Conservation (phyloP, 2,329 filamentous ascomycete species). For the Penicillium freii region DNA sequence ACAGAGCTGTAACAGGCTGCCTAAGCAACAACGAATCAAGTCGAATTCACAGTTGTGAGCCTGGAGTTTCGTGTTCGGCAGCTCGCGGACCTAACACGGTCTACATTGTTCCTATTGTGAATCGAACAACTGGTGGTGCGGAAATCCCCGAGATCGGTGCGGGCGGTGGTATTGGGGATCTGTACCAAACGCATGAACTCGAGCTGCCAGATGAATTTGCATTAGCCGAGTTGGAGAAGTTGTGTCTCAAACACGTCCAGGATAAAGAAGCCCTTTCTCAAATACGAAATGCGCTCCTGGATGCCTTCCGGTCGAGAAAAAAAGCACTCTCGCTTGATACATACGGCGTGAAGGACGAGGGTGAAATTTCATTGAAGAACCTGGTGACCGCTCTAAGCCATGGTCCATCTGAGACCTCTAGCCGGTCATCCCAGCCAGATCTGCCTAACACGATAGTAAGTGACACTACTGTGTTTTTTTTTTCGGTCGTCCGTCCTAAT, state of each 20-base stretch:
- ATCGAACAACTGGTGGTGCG: constrained; percentile 54
- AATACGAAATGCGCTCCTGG: constrained; percentile 30
- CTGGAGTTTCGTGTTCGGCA: constrained; percentile 52
- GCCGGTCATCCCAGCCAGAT: constrained; percentile 4
- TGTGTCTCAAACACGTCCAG: constrained; percentile 48
- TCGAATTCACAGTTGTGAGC: constrained; percentile 83
- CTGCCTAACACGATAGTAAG: constrained; percentile 39
- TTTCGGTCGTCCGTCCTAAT: constrained; percentile 5
- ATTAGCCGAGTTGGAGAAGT: constrained; percentile 52
- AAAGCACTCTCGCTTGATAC: constrained; percentile 39
- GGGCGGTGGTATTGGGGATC: constrained; percentile 75
- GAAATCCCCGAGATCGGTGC: constrained; percentile 72
- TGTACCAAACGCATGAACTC: constrained; percentile 66
- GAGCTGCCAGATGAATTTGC: constrained; percentile 53
- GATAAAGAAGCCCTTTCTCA: constrained; percentile 29
- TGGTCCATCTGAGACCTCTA: constrained; percentile 9
- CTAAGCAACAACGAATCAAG: constrained; percentile 63
- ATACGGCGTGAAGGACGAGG: constrained; percentile 39
- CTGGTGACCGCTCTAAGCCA: constrained; percentile 35
- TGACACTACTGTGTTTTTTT: not conserved
- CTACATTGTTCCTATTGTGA: constrained; percentile 75
- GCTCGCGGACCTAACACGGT: constrained; percentile 57
- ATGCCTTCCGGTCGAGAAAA: constrained; percentile 35
- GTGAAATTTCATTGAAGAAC: constrained; percentile 38
- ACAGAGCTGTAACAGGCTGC: constrained; percentile 66